Evolutionary conservation across 495 filamentous ascomycete genomes (phyloP), one percentile per base, ranked within the genome.

Genomic region (Cryomyces minteri): DNA sequence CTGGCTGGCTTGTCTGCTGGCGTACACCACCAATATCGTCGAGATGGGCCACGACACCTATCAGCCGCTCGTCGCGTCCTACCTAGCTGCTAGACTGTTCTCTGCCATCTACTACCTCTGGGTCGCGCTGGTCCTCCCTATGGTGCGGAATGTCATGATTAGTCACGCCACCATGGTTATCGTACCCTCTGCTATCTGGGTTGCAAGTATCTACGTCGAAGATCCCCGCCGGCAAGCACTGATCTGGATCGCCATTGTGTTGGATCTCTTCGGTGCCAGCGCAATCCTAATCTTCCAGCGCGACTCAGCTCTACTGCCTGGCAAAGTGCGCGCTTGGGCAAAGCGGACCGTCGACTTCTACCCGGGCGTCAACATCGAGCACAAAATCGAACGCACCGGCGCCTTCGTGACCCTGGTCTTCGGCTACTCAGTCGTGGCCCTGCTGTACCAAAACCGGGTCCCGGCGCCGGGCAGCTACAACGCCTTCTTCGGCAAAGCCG

Each of bases 331-430:
- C 18, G 18, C 18, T 2, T 25, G 18, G 18, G 18, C 18, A 25
- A 25, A 25, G 18, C 57, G 67, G 33, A 31, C 14, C 2, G 4
- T 46, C 12, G 30, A 29, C 53, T 56, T 25, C 51, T 43, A 18
- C 29, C 43, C 10, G 53, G 46, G 67, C n/a, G 57, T 71, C 28
- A 76, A 75, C 50, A 76, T 78, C 50, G 74, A 78, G 57, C 73
- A 77, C 51, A 67, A 67, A 43, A 68, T 67, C 37, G 73, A 76
- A 51, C 55, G 73, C n/a, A 73, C 69, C 12, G 69, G 67, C 43
- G 72, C 71, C 4, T 78, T 78, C 47, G 69, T 76, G 4, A 69
- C 71, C 1, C 62, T 78, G 4, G 72, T 78, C 12, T 70, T 78
- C 52, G 74, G 74, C 29, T 74, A 74, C 47, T 69, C 63, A 7